Evolutionary conservation across 257 asterid species (phyloP).

Genomic region (Catharanthus roseus): DNA sequence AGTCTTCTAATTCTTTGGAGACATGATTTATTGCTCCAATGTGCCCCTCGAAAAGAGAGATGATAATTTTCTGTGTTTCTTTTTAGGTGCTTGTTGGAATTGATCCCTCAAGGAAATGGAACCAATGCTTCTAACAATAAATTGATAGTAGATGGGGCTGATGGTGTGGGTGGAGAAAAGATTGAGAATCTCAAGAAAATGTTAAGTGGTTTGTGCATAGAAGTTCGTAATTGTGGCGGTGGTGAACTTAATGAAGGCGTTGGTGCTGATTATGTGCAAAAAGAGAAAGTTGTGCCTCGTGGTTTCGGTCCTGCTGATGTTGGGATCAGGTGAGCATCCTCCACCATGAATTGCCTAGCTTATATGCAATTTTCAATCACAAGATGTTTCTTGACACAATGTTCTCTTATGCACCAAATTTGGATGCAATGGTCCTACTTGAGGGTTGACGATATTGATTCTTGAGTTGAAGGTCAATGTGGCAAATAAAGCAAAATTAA

Average conservation of each 20-base stretch:
- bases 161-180: conserved; percentile 94
- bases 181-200: conserved; percentile 48
- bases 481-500: not conserved
- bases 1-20: not conserved
- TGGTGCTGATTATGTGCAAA: conserved; percentile 97
- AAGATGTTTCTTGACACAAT: not conserved
- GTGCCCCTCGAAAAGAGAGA: too few species aligned
- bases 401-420: too few species aligned
- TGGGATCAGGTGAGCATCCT: conserved; percentile 56
- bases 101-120: conserved; percentile 45
- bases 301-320: conserved; percentile 58
- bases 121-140: conserved; percentile 30
- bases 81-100: conserved; percentile 65
- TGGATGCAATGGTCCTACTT: not conserved
- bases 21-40: not conserved
- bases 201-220: conserved; percentile 46
- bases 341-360: conserved; percentile 10
- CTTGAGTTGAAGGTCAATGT: not conserved
- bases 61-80: not conserved
- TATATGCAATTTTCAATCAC: not conserved
- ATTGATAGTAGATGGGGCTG: conserved; percentile 83
- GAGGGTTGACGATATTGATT: not conserved
- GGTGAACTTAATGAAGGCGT: conserved; percentile 88
- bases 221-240: conserved; percentile 71
- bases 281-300: conserved; percentile 84